Conservation (phyloP, 148 eudicot genomes). For the Silene uniflora region DNA sequence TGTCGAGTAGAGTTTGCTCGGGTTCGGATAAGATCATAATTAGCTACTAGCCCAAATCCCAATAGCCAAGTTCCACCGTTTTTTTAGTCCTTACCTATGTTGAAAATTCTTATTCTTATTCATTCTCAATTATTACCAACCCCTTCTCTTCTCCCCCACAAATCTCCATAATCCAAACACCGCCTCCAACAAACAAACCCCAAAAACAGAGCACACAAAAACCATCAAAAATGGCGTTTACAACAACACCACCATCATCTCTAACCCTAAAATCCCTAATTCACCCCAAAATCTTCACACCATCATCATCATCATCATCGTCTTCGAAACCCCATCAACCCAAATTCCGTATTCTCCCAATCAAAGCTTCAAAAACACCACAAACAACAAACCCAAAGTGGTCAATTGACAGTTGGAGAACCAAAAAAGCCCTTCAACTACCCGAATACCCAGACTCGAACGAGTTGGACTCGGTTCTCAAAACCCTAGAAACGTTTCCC, state of each 20-base stretch:
- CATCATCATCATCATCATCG: background rate
- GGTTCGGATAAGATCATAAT: too few species aligned
- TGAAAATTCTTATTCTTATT: too few species aligned
- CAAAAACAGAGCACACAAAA: background rate
- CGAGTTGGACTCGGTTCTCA: conserved; percentile 44
- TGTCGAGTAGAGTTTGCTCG: too few species aligned
- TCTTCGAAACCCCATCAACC: conserved; percentile 27
- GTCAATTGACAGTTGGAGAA: conserved; percentile 51
- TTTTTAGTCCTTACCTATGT: too few species aligned
- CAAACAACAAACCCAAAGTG: conserved; percentile 27
- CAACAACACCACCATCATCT: background rate
- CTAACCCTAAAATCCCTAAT: background rate
- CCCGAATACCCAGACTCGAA: conserved; percentile 54
- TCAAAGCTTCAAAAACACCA: conserved; percentile 13
- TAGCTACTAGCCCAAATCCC: too few species aligned
- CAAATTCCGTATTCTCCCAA: conserved; percentile 23
- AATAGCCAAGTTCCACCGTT: too few species aligned
- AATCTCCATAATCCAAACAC: too few species aligned
- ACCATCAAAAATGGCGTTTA: background rate
- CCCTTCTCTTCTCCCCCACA: too few species aligned
- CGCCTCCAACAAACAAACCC: too few species aligned
- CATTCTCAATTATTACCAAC: too few species aligned
- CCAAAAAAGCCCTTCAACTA: conserved; percentile 47
- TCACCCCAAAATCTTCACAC: conserved; percentile 2
- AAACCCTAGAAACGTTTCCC: conserved; percentile 54